Base-by-base conservation (phyloP, 2,329 filamentous ascomycete species). In the Triangularia verruculosa region DNA sequence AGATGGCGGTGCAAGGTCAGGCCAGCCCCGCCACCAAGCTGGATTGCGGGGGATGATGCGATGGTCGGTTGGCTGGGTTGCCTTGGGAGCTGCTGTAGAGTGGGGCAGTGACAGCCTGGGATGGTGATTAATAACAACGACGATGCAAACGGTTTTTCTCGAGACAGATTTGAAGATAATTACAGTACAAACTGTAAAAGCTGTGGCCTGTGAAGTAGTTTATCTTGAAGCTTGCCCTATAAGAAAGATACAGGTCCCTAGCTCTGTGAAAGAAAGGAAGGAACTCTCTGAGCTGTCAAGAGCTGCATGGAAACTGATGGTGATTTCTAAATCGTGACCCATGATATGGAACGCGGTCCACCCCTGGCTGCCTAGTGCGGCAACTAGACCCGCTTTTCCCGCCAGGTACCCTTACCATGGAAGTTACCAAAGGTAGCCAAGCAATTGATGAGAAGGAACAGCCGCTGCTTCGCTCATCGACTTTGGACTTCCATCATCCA, bases 1-100 rank as follows among this genome's bases (percentile, higher is more conserved):
- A 53, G 12, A 28, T 56, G 20, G 39, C 56, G 59, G 52, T 64
- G 43, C 59, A 61, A 64, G 60, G 15, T 60, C 53, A 55, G 39
- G 51, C 57, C 61, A 68, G 62, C 64, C 64, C 66, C 66, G 66
- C 66, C 64, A 63, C 58, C 34, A 56, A 22, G 47, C 51, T 59
- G 53, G 47, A 24, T 56, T 62, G 61, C 63, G 63, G 61, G 65
- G 59, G 57, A 61, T 61, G 32, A 53, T 62, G 39, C 55, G 30
- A 58, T 62, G 28, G 39, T 17, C 20, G 39, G 39, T 12, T 56
- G 52, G 63, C 61, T 59, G 51, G 57, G 43, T 61, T 54, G 25
- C 17, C 51, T 15, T 39, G 62, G 32, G 39, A 47, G 59, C 58
- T 43, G 15, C 15, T 30, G n/a, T 59, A 20, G 34, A 39, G 57